These are phyloP conservation scores for Suillus variegatus DNA, from an alignment of 768 basidiomycete genomes.

Conservation along the genomic window DNA sequence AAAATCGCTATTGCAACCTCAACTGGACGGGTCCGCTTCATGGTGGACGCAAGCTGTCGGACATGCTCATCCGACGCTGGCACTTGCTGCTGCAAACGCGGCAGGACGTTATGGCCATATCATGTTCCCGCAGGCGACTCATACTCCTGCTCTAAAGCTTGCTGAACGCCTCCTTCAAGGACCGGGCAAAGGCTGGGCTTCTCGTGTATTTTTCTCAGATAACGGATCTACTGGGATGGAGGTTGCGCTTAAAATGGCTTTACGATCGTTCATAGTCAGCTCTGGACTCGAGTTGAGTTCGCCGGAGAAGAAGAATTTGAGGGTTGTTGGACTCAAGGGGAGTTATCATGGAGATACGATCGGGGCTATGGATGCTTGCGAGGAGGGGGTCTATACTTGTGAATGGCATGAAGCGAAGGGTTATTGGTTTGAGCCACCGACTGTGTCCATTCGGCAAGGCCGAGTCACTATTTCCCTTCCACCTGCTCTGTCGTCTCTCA, in stretches of 20 bases:
- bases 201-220: constrained; percentile 89
- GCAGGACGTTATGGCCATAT: constrained; percentile 96
- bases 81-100: constrained; percentile 85
- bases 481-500: constrained; percentile 39
- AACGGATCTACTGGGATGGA: constrained; percentile 97
- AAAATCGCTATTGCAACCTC: constrained; percentile 49
- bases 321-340: constrained; percentile 84
- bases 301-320: constrained; percentile 52
- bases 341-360: constrained; percentile 99
- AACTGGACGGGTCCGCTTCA: constrained; percentile 91
- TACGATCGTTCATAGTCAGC: constrained; percentile 62
- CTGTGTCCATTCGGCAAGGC: constrained; percentile 68
- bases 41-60: constrained; percentile 98
- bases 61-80: constrained; percentile 73
- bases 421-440: constrained; percentile 91
- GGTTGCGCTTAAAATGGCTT: constrained; percentile 96
- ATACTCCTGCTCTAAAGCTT: constrained; percentile 81
- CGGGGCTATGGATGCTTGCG: constrained; percentile 94
- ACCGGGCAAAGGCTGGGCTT: constrained; percentile 90
- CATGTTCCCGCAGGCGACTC: constrained; percentile 89
- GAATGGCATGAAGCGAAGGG: constrained; percentile 96
- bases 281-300: constrained; percentile 36
- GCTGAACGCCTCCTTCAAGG: constrained; percentile 79
- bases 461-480: constrained; percentile 56
- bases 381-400: constrained; percentile 89